These are phyloP conservation scores for Lasiodiplodia citricola DNA, from an alignment of 2,329 filamentous ascomycete species.

Conservation along the genomic window DNA sequence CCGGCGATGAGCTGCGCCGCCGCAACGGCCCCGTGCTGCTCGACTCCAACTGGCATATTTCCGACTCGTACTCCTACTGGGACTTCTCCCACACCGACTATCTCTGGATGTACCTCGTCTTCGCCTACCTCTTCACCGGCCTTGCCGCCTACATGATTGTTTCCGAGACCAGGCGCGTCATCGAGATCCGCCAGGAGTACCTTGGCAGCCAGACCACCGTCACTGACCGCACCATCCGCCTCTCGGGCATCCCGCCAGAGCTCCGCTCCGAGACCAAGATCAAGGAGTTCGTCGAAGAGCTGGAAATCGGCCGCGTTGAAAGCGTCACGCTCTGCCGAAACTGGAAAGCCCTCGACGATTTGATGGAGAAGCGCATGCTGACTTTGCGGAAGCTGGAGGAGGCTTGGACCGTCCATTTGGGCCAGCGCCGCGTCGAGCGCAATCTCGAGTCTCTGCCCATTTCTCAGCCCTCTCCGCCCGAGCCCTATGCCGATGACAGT, in stretches of 20 bases:
- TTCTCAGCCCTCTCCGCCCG: slow-evolving; percentile 51
- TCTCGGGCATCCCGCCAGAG: slow-evolving; percentile 84
- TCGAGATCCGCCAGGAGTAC: slow-evolving; percentile 85
- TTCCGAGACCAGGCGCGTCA: slow-evolving; percentile 81
- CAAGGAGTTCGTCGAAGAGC: slow-evolving; percentile 82
- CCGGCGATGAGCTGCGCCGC: slow-evolving; percentile 22
- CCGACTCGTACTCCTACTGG: slow-evolving; percentile 22
- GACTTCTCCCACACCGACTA: slow-evolving; percentile 60
- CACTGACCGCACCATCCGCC: slow-evolving; percentile 88
- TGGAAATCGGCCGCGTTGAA: slow-evolving; percentile 89
- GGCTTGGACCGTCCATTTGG: slow-evolving; percentile 79
- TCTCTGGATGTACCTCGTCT: slow-evolving; percentile 92
- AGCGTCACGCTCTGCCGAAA: slow-evolving; percentile 84
- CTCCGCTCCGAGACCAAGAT: slow-evolving; percentile 82
- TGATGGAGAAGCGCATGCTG: slow-evolving; percentile 70
- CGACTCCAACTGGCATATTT: not conserved
- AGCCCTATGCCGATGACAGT: slow-evolving; percentile 46
- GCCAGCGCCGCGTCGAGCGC: slow-evolving; percentile 58
- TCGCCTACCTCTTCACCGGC: slow-evolving; percentile 88
- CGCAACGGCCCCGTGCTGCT: not conserved
- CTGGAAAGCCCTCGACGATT: slow-evolving; percentile 79
- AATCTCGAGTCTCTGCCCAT: slow-evolving; percentile 57
- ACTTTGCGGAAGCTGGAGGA: slow-evolving; percentile 78
- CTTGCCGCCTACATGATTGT: slow-evolving; percentile 84
- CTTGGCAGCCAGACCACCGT: slow-evolving; percentile 93